Evolutionary conservation across 2,329 filamentous ascomycete genomes (phyloP), one percentile per base, ranked within the genome.

Genomic region (Sporothrix humicola): DNA sequence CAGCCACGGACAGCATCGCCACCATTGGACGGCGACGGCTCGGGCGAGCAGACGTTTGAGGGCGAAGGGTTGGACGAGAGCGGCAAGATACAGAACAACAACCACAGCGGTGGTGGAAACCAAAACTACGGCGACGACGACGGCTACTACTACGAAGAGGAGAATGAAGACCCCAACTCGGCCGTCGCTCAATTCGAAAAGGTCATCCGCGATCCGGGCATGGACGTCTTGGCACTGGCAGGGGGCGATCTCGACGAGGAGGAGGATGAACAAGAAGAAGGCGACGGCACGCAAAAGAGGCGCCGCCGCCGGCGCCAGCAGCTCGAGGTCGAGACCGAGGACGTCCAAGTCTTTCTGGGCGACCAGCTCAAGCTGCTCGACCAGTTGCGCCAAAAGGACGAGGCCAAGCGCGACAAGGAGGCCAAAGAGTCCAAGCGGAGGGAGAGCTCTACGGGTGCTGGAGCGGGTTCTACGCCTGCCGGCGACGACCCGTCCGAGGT

Each of bases 321-420:
- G 42, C 80, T 90, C 73, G 90, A 94, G 78, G 85, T 93, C 13
- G 86, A 89, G 71, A 91, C 89, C n/a, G 86, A 90, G 13, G 91
- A 95, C 77, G 90, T 92, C 15, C 95, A 97, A 81, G 85, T 84
- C 0, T 97, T 97, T 83, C 85, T 97, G 42, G 85, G 87, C 31
- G 86, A 89, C 66, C 95, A 98, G 80, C 85, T 93, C 63, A 90
- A 92, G 77, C 86, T 92, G 8, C 86, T 98, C 15, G 94, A 98
- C 74, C 85, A 82, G 52, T 84, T 84, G 80, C 87, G 84, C 78
- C 87, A 89, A 65, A 84, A 84, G 77, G 76, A 76, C 44, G 77
- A 79, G 50, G 87, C 89, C 59, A 84, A 83, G 77, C 77, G 75
- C 20, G 77, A 79, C 17, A 78, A 78, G 54, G 78, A 78, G 48